A percentile compares a stretch with the other conserved stretches of the same genome.
phyloP scores from a whole-genome alignment of 495 filamentous ascomycete genomes.

The Penicillium desertorum region DNA sequence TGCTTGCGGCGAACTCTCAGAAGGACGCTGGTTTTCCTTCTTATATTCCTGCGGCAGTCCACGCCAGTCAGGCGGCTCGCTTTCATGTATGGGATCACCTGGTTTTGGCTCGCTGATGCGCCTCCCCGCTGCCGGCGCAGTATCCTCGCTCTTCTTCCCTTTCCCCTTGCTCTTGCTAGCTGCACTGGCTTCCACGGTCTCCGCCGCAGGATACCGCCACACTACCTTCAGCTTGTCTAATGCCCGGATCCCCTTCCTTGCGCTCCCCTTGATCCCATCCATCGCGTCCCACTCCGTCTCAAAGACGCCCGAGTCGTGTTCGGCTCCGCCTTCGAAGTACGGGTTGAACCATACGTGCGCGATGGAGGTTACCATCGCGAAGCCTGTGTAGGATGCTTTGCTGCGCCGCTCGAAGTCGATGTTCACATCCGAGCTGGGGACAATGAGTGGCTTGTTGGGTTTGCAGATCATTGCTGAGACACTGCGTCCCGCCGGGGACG shows the following conservation, averaged over 20 bases:
- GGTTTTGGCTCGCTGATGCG: constrained; percentile 58
- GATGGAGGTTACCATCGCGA: constrained; percentile 87
- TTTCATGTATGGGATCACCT: constrained; percentile 66
- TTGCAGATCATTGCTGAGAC: constrained; percentile 70
- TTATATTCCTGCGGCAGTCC: constrained; percentile 29
- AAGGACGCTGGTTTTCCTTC: background rate
- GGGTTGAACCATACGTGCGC: constrained; percentile 97
- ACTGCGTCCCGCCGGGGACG: constrained; percentile 9
- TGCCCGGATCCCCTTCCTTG: constrained; percentile 73
- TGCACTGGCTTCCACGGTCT: constrained; percentile 15
- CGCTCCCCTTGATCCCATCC: constrained; percentile 78
- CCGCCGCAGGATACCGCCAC: constrained; percentile 58
- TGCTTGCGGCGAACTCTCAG: constrained; percentile 10
- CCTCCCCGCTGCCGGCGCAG: constrained; percentile 26
- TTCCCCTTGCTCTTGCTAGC: constrained; percentile 15
- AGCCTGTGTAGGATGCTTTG: constrained; percentile 67
- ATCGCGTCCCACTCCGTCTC: constrained; percentile 64
- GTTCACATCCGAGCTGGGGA: constrained; percentile 83
- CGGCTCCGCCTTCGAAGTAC: constrained; percentile 83
- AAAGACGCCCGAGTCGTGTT: constrained; percentile 60
- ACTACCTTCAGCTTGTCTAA: constrained; percentile 85
- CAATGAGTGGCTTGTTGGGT: constrained; percentile 60
- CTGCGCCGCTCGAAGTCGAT: constrained; percentile 83
- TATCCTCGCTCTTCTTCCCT: constrained; percentile 20
- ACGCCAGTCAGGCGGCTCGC: constrained; percentile 69